Evolutionary conservation across 257 asterid species (phyloP).

Genomic region (Asclepias syriaca): DNA sequence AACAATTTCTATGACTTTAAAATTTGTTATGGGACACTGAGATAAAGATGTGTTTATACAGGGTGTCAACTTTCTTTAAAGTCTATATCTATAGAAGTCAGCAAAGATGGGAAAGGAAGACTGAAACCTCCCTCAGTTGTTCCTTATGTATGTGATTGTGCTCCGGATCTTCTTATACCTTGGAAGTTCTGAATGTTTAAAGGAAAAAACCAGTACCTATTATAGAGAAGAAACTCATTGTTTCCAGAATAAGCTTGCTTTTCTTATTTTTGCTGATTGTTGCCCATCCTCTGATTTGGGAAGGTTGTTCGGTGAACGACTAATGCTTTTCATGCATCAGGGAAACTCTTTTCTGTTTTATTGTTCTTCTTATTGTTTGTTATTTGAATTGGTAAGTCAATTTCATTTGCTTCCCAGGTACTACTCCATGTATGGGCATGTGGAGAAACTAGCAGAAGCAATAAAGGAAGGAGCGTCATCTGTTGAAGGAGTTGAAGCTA

Average conservation of each 20-base stretch:
- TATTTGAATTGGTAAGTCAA: neutral
- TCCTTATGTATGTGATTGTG: neutral
- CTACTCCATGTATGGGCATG: constrained; percentile 76
- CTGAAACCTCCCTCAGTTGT: neutral
- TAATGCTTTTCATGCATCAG: neutral
- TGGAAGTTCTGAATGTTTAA: neutral
- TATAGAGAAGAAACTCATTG: neutral
- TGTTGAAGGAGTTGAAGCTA: constrained; percentile 79
- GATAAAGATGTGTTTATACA: neutral
- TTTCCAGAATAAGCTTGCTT: neutral
- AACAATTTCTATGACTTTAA: neutral
- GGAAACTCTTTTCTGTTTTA: neutral
- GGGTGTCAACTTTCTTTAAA: neutral
- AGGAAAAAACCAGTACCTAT: neutral
- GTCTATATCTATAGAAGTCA: neutral
- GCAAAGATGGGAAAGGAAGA: neutral
- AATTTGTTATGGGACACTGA: neutral
- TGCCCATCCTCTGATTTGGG: neutral
- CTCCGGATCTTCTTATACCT: neutral
- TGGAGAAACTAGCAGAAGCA: constrained; percentile 74
- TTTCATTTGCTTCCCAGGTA: constrained; percentile 32
- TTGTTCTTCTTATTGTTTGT: neutral
- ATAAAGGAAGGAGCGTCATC: constrained; percentile 67
- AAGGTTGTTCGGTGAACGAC: neutral
- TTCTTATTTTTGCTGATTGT: neutral